These are phyloP conservation scores for Carex myosuroides DNA, from an alignment of 176 grass and related monocot genomes.

Conservation along the genomic window DNA sequence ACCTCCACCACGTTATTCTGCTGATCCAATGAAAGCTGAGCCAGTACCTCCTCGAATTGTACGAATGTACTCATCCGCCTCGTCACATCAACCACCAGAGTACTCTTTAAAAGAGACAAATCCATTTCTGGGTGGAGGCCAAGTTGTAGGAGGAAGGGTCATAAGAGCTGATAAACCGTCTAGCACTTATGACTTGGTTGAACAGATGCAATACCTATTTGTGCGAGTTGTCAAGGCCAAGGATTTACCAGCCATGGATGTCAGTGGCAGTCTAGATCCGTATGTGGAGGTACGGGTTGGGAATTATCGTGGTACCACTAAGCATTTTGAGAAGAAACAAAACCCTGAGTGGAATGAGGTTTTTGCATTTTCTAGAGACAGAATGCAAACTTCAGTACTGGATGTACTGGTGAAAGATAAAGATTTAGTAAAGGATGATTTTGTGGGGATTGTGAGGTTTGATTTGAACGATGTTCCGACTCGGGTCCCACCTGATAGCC, in stretches of 20 bases:
- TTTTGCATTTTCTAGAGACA: slow-evolving; percentile 92
- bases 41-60: slow-evolving; percentile 56
- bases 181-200: slow-evolving; percentile 94
- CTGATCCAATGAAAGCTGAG: slow-evolving; percentile 65
- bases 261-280: slow-evolving; percentile 92
- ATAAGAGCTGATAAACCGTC: slow-evolving; percentile 69
- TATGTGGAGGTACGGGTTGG: slow-evolving; percentile 86
- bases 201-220: slow-evolving; percentile 94
- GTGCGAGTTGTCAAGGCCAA: slow-evolving; percentile 96
- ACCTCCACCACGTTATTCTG: slow-evolving; percentile 34
- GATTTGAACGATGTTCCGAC: slow-evolving; percentile 88
- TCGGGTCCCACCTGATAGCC: slow-evolving; percentile 86
- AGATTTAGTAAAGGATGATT: slow-evolving; percentile 84
- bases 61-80: slow-evolving; percentile 72
- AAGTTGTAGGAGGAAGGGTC: slow-evolving; percentile 85
- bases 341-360: slow-evolving; percentile 94
- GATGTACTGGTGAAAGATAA: slow-evolving; percentile 87
- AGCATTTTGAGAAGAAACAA: slow-evolving; percentile 86
- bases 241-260: slow-evolving; percentile 75
- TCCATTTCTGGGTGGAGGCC: slow-evolving; percentile 82
- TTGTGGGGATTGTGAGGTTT: slow-evolving; percentile 78
- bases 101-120: slow-evolving; percentile 93
- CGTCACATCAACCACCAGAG: slow-evolving; percentile 79
- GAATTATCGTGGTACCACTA: slow-evolving; percentile 82
- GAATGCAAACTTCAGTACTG: slow-evolving; percentile 79